phyloP scores from a whole-genome alignment of 2,329 filamentous ascomycete species.

The Fusarium praegraminearum region DNA sequence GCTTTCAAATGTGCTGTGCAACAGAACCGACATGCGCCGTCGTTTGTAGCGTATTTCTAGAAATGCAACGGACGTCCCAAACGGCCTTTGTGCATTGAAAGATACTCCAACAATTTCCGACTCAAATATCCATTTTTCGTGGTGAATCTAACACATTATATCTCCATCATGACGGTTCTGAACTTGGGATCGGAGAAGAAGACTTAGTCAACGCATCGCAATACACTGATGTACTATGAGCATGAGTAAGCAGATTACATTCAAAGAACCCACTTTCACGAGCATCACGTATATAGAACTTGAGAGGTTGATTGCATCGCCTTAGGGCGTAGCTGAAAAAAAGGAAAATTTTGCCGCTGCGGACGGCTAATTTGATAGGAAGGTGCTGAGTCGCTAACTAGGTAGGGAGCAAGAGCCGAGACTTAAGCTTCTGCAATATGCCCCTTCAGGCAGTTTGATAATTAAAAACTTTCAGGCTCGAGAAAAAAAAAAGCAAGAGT shows the following conservation, averaged over 20 bases:
- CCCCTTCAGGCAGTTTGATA: not conserved
- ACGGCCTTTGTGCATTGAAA: slow-evolving; percentile 22
- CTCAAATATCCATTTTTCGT: not conserved
- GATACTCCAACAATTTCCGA: slow-evolving; percentile 5
- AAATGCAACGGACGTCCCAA: slow-evolving; percentile 29
- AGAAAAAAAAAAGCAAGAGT: not conserved
- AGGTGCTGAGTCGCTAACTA: slow-evolving; percentile 6
- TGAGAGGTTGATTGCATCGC: not conserved
- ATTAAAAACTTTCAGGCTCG: not conserved
- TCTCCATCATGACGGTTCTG: not conserved
- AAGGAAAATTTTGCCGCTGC: not conserved
- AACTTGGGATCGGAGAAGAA: not conserved
- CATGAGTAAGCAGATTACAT: not conserved
- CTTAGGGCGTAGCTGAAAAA: not conserved
- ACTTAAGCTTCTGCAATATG: slow-evolving; percentile 12
- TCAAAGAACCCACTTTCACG: not conserved
- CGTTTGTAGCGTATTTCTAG: slow-evolving; percentile 27
- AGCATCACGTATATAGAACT: not conserved
- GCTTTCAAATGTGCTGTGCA: slow-evolving; percentile 32
- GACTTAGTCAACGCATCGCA: not conserved
- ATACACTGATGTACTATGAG: not conserved
- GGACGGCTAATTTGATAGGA: slow-evolving; percentile 9
- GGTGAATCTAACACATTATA: not conserved
- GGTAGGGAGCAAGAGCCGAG: not conserved
- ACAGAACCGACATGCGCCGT: slow-evolving; percentile 34